phyloP scores from a whole-genome alignment of 2,329 filamentous ascomycete species.

The Emergomyces orientalis region DNA sequence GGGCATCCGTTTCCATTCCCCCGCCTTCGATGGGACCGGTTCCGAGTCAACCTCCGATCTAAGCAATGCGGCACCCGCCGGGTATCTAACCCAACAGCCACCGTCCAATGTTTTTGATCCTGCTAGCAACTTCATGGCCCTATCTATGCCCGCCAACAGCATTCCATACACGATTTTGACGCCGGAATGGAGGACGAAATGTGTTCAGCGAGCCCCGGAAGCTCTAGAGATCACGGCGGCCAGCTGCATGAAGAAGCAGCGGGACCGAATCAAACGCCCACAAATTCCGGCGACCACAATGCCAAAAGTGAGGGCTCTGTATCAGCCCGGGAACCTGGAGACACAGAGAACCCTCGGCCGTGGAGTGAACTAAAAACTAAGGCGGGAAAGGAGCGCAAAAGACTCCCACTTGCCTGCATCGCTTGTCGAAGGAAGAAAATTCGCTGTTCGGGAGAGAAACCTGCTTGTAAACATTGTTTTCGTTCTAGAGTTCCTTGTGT shows the following conservation, averaged over 20 bases:
- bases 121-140: neutral
- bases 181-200: constrained; percentile 1
- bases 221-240: neutral
- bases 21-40: neutral
- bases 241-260: constrained; percentile 3
- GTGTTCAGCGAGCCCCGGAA: constrained; percentile 1
- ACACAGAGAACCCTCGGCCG: constrained; percentile 50
- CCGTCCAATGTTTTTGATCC: neutral
- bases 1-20: neutral
- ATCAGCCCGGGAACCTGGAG: constrained; percentile 31
- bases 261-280: neutral
- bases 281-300: neutral
- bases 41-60: neutral
- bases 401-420: constrained; percentile 86
- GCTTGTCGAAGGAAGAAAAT: constrained; percentile 97
- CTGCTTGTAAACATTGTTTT: constrained; percentile 91
- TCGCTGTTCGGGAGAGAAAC: constrained; percentile 93
- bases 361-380: constrained; percentile 84
- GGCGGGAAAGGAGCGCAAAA: constrained; percentile 90
- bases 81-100: neutral
- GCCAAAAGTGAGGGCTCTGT: neutral
- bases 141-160: neutral
- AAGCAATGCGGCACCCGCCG: neutral
- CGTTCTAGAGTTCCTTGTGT: constrained; percentile 90
- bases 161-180: neutral